A percentile compares a stretch with the other conserved stretches of the same genome.
These are phyloP conservation scores for Bipolaris victoriae DNA, from an alignment of 2,329 filamentous ascomycete genomes.

Conservation along the genomic window DNA sequence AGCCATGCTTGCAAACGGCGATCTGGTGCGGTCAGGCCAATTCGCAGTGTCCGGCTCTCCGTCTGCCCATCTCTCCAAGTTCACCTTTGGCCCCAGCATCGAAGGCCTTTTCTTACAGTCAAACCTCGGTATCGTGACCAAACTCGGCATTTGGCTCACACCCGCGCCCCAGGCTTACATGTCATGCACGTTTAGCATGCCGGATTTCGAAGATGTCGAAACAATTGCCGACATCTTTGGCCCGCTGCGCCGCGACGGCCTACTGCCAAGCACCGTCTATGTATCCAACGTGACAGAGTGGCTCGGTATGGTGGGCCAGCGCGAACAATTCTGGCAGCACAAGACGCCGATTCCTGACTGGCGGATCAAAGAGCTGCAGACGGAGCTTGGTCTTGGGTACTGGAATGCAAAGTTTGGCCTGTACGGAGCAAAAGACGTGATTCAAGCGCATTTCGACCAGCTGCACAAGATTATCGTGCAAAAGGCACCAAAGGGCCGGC, in stretches of 20 bases:
- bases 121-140: conserved; percentile 60
- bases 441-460: conserved; percentile 55
- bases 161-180: conserved; percentile 54
- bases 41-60: conserved; percentile 52
- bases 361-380: conserved; percentile 53
- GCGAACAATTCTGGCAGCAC: conserved; percentile 54
- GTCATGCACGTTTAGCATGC: conserved; percentile 56
- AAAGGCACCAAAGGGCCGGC: conserved; percentile 48
- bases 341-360: conserved; percentile 55
- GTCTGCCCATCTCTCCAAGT: conserved; percentile 48
- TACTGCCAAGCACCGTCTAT: conserved; percentile 53
- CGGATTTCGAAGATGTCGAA: conserved; percentile 55
- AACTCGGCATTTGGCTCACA: conserved; percentile 43
- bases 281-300: conserved; percentile 57
- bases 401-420: conserved; percentile 57
- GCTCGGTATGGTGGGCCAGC: conserved; percentile 52
- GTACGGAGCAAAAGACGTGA: conserved; percentile 51
- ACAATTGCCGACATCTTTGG: conserved; percentile 55
- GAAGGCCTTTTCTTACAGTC: conserved; percentile 59
- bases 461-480: conserved; percentile 45
- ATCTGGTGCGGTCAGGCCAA: conserved; percentile 46
- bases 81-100: conserved; percentile 48
- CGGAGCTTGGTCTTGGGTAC: conserved; percentile 51
- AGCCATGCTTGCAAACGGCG: conserved; percentile 45
- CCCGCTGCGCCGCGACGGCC: conserved; percentile 52